Base-by-base conservation (phyloP, 208 protist genomes). In the Leishmania guyanensis region DNA sequence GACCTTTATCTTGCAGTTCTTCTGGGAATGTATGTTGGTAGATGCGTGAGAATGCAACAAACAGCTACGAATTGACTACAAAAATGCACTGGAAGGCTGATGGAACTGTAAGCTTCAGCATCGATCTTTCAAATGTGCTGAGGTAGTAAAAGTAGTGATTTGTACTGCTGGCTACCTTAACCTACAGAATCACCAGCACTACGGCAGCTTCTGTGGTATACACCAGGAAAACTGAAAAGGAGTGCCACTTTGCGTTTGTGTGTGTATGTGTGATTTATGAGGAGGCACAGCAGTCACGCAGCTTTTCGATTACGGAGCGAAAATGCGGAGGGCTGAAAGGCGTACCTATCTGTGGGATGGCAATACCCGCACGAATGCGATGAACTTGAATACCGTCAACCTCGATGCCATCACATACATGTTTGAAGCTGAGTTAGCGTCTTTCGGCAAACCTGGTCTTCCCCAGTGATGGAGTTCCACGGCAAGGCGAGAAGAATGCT, bases 131-230 rank as follows among this genome's bases (percentile, higher is more conserved):
- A 10, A 68, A 87, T 50, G 74, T 83, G 0, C 93, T 90, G 39
- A 74, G 90, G n/a, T 93, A 94, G 72, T 16, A 90, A 3, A 94
- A 89, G 75, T 53, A 96, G 26, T 95, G 91, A 65, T 89, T 96
- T 70, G 86, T 87, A 17, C 80, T 94, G 5, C 56, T 91, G 17
- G 89, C 85, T 5, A 82, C 79, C 0, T 68, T 81, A 10, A 80
- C 74, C 2, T 88, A 93, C 56, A 76, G 82, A 20, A 72, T 90
- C 17, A 68, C 36, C 29, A 36, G 60, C 26, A 78, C 89, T 5
- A 48, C 29, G n/a, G 83, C 82, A 39, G 68, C 85, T 5, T 75
- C 80, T 29, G 85, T 79, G 0, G 36, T 39, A 39, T 39, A 39
- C 12, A 39, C 78, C 3, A 91, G 84, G 75, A 91, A 90, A 64